phyloP scores from a whole-genome alignment of 495 filamentous ascomycete species.

The Xylaria intraflava region DNA sequence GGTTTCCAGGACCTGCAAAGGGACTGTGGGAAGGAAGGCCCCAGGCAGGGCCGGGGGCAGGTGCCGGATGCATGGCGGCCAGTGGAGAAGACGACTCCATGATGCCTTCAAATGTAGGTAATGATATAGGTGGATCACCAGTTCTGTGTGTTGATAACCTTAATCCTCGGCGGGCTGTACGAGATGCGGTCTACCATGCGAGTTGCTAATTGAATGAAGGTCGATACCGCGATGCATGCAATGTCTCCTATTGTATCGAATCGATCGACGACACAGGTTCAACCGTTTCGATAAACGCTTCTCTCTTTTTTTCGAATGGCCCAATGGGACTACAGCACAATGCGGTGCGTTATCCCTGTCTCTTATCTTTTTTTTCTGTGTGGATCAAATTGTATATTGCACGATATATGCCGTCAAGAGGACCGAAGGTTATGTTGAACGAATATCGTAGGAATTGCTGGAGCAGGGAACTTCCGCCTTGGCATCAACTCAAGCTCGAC shows the following conservation, averaged over 20 bases:
- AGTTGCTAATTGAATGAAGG: conserved; percentile 13
- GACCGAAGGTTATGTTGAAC: background rate
- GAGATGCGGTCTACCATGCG: conserved; percentile 13
- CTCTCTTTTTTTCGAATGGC: too few species aligned
- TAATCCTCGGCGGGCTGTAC: conserved; percentile 17
- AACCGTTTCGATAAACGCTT: too few species aligned
- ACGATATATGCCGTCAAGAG: background rate
- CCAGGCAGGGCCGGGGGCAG: conserved; percentile 52
- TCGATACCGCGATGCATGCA: conserved; percentile 16
- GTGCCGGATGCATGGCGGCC: conserved; percentile 84
- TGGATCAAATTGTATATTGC: background rate
- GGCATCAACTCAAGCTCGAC: background rate
- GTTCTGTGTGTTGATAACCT: conserved; percentile 18
- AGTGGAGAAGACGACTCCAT: conserved; percentile 95
- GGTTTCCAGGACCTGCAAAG: conserved; percentile 53
- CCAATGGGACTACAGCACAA: background rate
- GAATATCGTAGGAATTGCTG: conserved; percentile 5
- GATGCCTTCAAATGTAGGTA: conserved; percentile 11
- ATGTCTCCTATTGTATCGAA: conserved; percentile 10
- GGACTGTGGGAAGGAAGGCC: conserved; percentile 44
- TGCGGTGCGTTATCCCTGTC: background rate
- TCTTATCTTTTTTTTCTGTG: background rate
- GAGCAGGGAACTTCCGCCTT: background rate
- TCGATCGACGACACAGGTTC: background rate
- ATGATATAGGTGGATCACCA: conserved; percentile 2